Conservation (phyloP, 805 yeast genomes). For the Kregervanrija pseudodelftensis region DNA sequence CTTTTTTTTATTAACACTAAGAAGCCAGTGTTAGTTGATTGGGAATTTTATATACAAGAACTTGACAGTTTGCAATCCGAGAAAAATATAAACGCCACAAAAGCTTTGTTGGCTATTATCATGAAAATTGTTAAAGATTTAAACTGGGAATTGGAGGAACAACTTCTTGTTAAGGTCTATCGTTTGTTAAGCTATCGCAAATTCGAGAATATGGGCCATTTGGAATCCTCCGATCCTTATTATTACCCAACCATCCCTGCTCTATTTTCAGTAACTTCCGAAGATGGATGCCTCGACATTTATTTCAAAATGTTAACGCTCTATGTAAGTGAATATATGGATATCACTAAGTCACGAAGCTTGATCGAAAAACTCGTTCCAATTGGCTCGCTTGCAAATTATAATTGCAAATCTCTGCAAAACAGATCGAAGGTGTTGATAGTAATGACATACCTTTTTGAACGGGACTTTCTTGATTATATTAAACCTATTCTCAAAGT, state of each 20-base stretch:
- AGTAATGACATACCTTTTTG: conserved; percentile 24
- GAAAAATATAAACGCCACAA: conserved; percentile 8
- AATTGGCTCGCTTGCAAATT: conserved; percentile 15
- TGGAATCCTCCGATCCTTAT: background rate
- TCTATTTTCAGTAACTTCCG: conserved; percentile 5
- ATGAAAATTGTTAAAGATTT: conserved; percentile 18
- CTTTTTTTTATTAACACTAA: conserved; percentile 21
- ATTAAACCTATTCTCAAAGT: conserved; percentile 17
- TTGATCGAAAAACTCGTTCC: conserved; percentile 29
- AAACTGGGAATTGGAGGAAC: conserved; percentile 25
- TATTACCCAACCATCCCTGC: conserved; percentile 13
- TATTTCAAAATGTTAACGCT: conserved; percentile 24
- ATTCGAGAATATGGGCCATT: conserved; percentile 23
- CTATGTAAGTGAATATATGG: conserved; percentile 15
- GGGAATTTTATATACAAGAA: conserved; percentile 25
- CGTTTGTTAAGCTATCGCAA: conserved; percentile 19
- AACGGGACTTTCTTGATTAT: conserved; percentile 19
- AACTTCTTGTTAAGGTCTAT: conserved; percentile 23
- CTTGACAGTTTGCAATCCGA: conserved; percentile 9
- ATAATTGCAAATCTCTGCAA: conserved; percentile 8
- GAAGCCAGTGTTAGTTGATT: conserved; percentile 19
- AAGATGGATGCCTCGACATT: conserved; percentile 26
- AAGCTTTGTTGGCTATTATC: conserved; percentile 13
- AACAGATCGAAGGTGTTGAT: conserved; percentile 26
- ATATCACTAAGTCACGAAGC: conserved; percentile 11